Percentiles rank a stretch among this genome's conserved stretches.
Evolutionary conservation across 2,329 filamentous ascomycete species (phyloP).

Genomic region (Microsporum audouinii): DNA sequence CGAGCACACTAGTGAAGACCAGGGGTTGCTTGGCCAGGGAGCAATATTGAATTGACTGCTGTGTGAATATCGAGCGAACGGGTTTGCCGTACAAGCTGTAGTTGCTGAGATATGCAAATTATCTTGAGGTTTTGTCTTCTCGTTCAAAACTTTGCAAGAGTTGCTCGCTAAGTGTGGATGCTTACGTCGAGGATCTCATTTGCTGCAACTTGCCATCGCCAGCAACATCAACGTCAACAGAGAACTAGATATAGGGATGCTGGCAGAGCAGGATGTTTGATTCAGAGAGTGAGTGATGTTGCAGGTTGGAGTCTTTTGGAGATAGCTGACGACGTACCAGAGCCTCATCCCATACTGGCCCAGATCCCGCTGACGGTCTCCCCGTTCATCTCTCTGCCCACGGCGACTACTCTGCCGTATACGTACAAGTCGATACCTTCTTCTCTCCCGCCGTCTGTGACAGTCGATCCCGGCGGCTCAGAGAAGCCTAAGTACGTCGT

Average conservation of each 20-base stretch:
- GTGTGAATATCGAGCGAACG: neutral
- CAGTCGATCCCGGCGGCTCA: constrained; percentile 37
- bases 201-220: neutral
- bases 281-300: constrained; percentile 30
- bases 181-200: neutral
- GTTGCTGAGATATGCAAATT: neutral
- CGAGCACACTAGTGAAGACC: neutral
- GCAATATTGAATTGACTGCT: neutral
- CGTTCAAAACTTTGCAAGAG: neutral
- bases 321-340: constrained; percentile 32
- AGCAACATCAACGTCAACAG: neutral
- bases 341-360: constrained; percentile 73
- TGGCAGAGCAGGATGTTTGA: constrained; percentile 31
- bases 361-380: constrained; percentile 91
- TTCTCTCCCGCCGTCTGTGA: constrained; percentile 63
- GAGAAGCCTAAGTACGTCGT: constrained; percentile 59
- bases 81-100: neutral
- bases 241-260: neutral
- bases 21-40: neutral
- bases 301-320: neutral
- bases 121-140: neutral
- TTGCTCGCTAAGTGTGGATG: neutral
- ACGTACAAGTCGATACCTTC: constrained; percentile 87
- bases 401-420: constrained; percentile 83
- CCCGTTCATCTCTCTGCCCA: constrained; percentile 82